Conservation (phyloP, 768 basidiomycete genomes). For the Termitomyces sp. region DNA sequence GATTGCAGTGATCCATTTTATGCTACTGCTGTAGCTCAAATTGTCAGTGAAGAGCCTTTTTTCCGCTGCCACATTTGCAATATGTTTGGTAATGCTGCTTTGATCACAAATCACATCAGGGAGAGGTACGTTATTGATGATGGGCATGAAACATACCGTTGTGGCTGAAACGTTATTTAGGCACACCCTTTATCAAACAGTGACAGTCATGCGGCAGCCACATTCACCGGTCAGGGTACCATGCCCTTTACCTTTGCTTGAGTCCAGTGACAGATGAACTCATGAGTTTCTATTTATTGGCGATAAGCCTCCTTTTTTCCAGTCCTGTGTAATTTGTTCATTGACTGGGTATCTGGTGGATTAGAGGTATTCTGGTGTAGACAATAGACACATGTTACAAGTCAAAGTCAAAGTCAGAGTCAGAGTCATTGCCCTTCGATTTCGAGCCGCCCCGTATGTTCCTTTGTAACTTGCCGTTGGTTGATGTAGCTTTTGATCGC, state of each 20-base stretch:
- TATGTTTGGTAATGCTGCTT: conserved; percentile 11
- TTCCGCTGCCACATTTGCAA: conserved; percentile 17
- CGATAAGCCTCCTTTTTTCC: background rate
- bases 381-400: conserved; percentile 30
- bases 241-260: background rate
- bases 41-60: conserved; percentile 8
- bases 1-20: conserved; percentile 11
- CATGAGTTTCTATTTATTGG: background rate
- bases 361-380: background rate
- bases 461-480: conserved; percentile 45
- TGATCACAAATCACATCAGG: conserved; percentile 12
- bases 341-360: background rate
- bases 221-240: conserved; percentile 12
- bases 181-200: conserved; percentile 12
- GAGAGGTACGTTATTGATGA: conserved; percentile 6
- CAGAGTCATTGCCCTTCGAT: conserved; percentile 43
- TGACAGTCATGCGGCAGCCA: conserved; percentile 13
- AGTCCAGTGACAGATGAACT: background rate
- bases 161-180: background rate
- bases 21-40: conserved; percentile 9
- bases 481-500: conserved; percentile 54
- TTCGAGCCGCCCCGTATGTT: conserved; percentile 42
- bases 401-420: conserved; percentile 81
- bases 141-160: background rate
- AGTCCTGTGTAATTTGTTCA: background rate